These are phyloP conservation scores for Xanthoparmelia taractica DNA, from an alignment of 495 filamentous ascomycete genomes.

Conservation along the genomic window DNA sequence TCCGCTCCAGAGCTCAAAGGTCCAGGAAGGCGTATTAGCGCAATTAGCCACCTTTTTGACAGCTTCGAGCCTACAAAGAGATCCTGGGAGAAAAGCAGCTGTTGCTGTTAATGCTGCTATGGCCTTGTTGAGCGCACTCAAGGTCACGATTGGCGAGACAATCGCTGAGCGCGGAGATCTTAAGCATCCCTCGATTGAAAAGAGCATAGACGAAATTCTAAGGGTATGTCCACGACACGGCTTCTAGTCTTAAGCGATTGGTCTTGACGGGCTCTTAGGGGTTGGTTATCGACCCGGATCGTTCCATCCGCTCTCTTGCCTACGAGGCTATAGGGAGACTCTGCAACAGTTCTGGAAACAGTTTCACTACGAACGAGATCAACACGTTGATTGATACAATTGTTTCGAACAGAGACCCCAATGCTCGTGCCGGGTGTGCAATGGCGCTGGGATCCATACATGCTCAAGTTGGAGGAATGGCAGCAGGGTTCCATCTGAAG, in stretches of 20 bases:
- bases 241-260: background rate
- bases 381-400: constrained; percentile 91
- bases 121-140: constrained; percentile 69
- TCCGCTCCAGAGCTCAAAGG: constrained; percentile 75
- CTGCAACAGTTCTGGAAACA: constrained; percentile 80
- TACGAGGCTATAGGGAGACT: constrained; percentile 84
- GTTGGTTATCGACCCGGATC: constrained; percentile 78
- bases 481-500: constrained; percentile 92
- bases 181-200: constrained; percentile 69
- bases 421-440: constrained; percentile 86
- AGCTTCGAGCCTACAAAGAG: constrained; percentile 69
- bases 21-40: constrained; percentile 92
- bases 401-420: constrained; percentile 85
- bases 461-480: constrained; percentile 94
- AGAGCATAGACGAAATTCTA: constrained; percentile 75
- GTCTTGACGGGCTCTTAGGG: constrained; percentile 33
- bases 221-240: constrained; percentile 39
- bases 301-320: constrained; percentile 75
- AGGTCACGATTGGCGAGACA: constrained; percentile 75
- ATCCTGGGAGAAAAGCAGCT: constrained; percentile 79
- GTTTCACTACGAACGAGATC: constrained; percentile 80
- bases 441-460: constrained; percentile 91
- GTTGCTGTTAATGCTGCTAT: constrained; percentile 84
- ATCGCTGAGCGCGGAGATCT: constrained; percentile 65
- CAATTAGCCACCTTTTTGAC: constrained; percentile 82